Evolutionary conservation across 257 asterid species (phyloP), one percentile per base, ranked within the genome.

Genomic region (Solanum infundibuliforme): DNA sequence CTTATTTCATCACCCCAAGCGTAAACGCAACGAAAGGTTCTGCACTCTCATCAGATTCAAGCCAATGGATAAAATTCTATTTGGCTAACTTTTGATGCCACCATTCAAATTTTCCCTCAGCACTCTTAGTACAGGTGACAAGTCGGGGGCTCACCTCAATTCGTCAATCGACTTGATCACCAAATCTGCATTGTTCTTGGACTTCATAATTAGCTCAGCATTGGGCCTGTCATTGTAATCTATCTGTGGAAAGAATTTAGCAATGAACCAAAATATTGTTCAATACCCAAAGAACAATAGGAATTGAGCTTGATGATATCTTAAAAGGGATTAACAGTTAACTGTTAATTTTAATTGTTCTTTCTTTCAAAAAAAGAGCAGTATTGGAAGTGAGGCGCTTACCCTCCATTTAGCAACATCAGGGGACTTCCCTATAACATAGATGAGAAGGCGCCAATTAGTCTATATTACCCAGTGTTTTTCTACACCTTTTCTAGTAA

Each of bases 321-420:
- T 8, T 79, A 43, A 79, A 79, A 79, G 65, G 66, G 27, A 43
- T 79, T 79, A 76, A 38, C 84, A 71, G 16, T 46, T 32, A 48
- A 72, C 82, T 46, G 36, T 48, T 71, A 29, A 66, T 2, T 23
- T 66, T 18, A 29, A n/a, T 8, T 38, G 14, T n/a, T 66, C 4
- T 9, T 68, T 85, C 21, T 46, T 29, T 85, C n/a, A 39, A 76
- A 85, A 71, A 27, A 86, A 5, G 41, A 36, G 6, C 32, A 3
- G n/a, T 14, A 79, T 46, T 43, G 14, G 41, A n/a, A 85, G 79
- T 71, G 18, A n/a, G 60, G 72, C 48, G n/a, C 72, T 87, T 92
- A 94, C 99, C 94, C 98, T 93, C 98, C 98, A 96, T 90, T 94
- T 93, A 77, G 98, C 98, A 91, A 94, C 95, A 84, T 95, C 95